Percentiles rank a stretch among this genome's conserved stretches.
Conservation (phyloP, 352 stramenopile genomes). For the Globisporangium uncinulatum region DNA sequence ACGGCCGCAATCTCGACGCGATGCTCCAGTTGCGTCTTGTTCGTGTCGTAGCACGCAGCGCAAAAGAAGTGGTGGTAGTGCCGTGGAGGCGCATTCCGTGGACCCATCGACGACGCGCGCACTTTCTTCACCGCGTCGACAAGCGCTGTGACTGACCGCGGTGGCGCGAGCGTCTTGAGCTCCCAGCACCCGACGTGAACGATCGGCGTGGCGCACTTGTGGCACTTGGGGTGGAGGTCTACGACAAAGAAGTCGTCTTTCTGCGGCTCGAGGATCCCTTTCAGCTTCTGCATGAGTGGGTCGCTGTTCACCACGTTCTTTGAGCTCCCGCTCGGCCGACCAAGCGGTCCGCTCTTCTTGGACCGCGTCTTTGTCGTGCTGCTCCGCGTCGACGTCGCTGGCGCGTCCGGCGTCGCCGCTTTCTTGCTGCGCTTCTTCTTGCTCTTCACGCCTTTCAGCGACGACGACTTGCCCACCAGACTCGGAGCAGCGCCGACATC, state of each 20-base stretch:
- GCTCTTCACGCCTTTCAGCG: slow-evolving; percentile 31
- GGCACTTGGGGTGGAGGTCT: slow-evolving; percentile 88
- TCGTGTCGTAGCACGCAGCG: slow-evolving; percentile 53
- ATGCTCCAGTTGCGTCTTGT: slow-evolving; percentile 71
- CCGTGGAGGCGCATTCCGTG: slow-evolving; percentile 55
- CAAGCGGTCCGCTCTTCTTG: slow-evolving; percentile 46
- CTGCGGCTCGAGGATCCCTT: slow-evolving; percentile 97
- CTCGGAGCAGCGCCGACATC: background rate
- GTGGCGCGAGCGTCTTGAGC: slow-evolving; percentile 60
- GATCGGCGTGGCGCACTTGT: slow-evolving; percentile 83
- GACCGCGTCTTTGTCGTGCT: slow-evolving; percentile 65
- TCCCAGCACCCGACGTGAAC: slow-evolving; percentile 85
- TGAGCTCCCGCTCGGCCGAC: slow-evolving; percentile 34
- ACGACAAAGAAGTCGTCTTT: slow-evolving; percentile 99
- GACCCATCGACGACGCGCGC: slow-evolving; percentile 50
- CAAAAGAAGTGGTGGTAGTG: slow-evolving; percentile 87
- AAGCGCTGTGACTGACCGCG: slow-evolving; percentile 63
- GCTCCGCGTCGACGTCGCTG: slow-evolving; percentile 39
- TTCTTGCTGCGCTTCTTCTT: slow-evolving; percentile 84
- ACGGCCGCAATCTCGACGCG: slow-evolving; percentile 64
- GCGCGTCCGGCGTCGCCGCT: slow-evolving; percentile 48
- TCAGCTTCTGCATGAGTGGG: slow-evolving; percentile 97
- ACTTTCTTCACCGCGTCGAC: slow-evolving; percentile 79
- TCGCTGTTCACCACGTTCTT: slow-evolving; percentile 87
- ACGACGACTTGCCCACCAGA: slow-evolving; percentile 12